These are phyloP conservation scores for Oidiodendron maius DNA, from an alignment of 495 filamentous ascomycete genomes.

Conservation along the genomic window DNA sequence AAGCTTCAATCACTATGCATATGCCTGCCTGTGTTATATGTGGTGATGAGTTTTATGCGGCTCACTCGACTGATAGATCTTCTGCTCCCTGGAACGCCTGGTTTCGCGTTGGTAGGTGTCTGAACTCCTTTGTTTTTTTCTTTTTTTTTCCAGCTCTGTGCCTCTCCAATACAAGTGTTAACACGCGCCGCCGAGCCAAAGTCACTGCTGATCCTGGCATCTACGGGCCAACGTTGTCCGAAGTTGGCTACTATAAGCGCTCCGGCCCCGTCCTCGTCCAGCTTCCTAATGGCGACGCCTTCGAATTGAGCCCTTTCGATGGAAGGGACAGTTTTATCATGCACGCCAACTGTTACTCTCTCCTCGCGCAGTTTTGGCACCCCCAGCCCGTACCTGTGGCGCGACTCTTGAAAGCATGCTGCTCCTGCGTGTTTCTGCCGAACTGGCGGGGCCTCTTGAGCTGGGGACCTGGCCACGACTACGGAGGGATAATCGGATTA, in stretches of 20 bases:
- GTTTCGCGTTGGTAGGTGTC: neutral
- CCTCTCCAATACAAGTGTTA: neutral
- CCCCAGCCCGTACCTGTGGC: neutral
- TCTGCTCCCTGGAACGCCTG: neutral
- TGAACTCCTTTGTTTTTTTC: neutral
- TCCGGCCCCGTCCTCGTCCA: neutral
- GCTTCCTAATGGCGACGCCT: no score
- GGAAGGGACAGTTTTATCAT: no score
- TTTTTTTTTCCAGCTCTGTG: no score
- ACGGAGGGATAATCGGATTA: neutral
- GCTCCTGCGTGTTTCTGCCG: neutral
- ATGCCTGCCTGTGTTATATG: neutral
- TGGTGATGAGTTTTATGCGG: neutral
- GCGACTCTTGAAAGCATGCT: neutral
- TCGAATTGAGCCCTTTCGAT: no score
- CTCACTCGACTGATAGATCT: neutral
- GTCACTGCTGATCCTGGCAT: neutral
- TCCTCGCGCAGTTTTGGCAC: neutral
- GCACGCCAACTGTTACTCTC: neutral
- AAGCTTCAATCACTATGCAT: no score
- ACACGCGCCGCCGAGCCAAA: neutral
- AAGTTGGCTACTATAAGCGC: neutral
- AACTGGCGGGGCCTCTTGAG: neutral
- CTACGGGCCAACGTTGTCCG: neutral
- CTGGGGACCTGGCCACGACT: neutral